Percentiles rank a stretch among this genome's conserved stretches.
Conservation (phyloP, 2,329 filamentous ascomycete species). For the Amylocarpus encephaloides region DNA sequence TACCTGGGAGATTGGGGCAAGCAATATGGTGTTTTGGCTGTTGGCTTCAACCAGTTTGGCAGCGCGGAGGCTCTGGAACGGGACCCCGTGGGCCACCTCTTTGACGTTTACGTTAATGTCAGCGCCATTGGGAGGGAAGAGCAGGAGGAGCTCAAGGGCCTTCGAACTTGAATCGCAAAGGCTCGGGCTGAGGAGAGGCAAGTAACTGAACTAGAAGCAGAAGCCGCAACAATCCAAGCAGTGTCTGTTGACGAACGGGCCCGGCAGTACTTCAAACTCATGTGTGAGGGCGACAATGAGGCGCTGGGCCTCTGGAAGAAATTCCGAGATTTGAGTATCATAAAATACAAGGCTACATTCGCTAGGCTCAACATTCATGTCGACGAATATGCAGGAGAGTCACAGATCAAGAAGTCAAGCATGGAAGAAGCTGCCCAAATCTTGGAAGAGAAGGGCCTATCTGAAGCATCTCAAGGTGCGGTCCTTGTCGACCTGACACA, state of each 20-base stretch:
- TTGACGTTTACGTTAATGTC: conserved; percentile 75
- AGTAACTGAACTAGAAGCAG: conserved; percentile 31
- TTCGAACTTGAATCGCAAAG: conserved; percentile 50
- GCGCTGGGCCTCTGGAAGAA: conserved; percentile 58
- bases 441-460: conserved; percentile 58
- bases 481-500: conserved; percentile 67
- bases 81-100: conserved; percentile 77
- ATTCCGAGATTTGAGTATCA: conserved; percentile 62
- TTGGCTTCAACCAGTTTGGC: conserved; percentile 71
- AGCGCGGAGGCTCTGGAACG: conserved; percentile 62
- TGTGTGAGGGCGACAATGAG: conserved; percentile 59
- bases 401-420: conserved; percentile 58
- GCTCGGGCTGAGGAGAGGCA: conserved; percentile 61
- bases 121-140: too few species aligned
- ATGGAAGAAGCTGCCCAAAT: conserved; percentile 59
- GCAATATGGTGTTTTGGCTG: conserved; percentile 61
- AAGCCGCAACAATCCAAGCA: conserved; percentile 43
- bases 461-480: conserved; percentile 63
- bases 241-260: conserved; percentile 68
- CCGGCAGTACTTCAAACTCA: conserved; percentile 63
- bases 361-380: conserved; percentile 65
- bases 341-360: conserved; percentile 61
- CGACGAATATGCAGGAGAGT: conserved; percentile 68
- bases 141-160: too few species aligned
- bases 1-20: conserved; percentile 78